Percentiles rank a stretch among this genome's conserved stretches.
phyloP scores from a whole-genome alignment of 768 basidiomycete species.

The Rhodosporidiobolus odoratus region DNA sequence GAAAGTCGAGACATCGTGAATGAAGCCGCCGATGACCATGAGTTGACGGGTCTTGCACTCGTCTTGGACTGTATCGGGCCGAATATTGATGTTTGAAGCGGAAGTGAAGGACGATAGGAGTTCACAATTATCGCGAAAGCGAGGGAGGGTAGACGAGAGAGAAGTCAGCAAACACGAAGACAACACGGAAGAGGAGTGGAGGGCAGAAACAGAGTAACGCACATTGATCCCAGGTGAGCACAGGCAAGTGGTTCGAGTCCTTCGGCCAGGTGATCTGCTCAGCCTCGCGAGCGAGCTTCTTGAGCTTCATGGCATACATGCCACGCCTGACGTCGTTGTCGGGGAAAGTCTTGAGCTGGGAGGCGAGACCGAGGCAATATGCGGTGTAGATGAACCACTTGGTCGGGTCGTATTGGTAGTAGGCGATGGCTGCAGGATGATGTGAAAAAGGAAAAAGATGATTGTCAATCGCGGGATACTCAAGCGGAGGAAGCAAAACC shows the following conservation, averaged over 20 bases:
- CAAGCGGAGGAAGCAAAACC: background rate
- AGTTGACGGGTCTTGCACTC: constrained; percentile 63
- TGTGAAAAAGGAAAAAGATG: constrained; percentile 46
- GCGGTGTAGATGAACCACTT: constrained; percentile 74
- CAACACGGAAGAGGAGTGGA: background rate
- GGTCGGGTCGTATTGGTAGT: constrained; percentile 58
- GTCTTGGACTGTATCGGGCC: constrained; percentile 50
- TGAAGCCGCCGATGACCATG: constrained; percentile 74
- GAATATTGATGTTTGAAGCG: background rate
- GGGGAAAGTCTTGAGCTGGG: constrained; percentile 70
- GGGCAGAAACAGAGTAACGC: constrained; percentile 44
- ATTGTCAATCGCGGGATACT: no score
- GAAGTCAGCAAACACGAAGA: background rate
- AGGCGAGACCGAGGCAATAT: constrained; percentile 63
- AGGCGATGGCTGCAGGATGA: constrained; percentile 67
- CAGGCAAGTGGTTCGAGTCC: constrained; percentile 57
- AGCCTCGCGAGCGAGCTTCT: constrained; percentile 61
- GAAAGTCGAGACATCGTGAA: constrained; percentile 75
- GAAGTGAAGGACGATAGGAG: background rate
- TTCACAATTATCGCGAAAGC: background rate
- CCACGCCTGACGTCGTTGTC: constrained; percentile 83
- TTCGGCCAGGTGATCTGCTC: constrained; percentile 49
- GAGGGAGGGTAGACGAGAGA: background rate
- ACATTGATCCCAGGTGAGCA: constrained; percentile 79
- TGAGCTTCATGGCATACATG: constrained; percentile 74